phyloP scores from a whole-genome alignment of 257 asterid species.

The Ocimum tenuiflorum region DNA sequence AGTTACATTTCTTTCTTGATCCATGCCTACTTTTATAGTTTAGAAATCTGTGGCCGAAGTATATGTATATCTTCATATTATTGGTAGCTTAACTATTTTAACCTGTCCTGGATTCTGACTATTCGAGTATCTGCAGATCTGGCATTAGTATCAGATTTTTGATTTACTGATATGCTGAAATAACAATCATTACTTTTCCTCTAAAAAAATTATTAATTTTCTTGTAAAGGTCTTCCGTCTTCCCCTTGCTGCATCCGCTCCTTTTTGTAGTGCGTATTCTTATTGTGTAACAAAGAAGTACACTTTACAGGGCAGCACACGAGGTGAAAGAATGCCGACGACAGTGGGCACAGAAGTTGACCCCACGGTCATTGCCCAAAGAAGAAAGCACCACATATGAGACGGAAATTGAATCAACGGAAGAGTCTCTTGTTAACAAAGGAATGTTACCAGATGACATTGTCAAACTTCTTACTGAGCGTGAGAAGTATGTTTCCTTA shows the following conservation, averaged over 20 bases:
- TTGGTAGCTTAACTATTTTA: background rate
- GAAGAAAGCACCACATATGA: conserved; percentile 32
- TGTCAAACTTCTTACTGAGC: conserved; percentile 61
- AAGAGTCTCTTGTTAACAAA: conserved; percentile 29
- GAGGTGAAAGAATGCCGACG: conserved; percentile 75
- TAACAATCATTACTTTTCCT: background rate
- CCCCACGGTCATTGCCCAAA: conserved; percentile 41
- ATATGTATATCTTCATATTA: background rate
- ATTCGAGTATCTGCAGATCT: no score
- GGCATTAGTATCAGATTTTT: no score
- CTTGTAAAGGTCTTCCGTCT: background rate
- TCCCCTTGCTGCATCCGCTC: no score
- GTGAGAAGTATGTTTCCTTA: conserved; percentile 58
- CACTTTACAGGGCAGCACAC: conserved; percentile 51
- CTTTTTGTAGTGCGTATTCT: no score
- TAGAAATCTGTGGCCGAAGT: background rate
- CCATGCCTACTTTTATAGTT: background rate
- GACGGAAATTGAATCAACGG: conserved; percentile 30
- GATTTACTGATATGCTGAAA: background rate
- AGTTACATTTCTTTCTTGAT: background rate
- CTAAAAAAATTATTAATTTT: no score
- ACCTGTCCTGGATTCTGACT: background rate
- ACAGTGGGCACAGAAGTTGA: conserved; percentile 68
- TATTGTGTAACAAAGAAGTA: background rate
- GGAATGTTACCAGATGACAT: conserved; percentile 89